phyloP scores from a whole-genome alignment of 768 basidiomycete genomes.

The Mycena rosella region DNA sequence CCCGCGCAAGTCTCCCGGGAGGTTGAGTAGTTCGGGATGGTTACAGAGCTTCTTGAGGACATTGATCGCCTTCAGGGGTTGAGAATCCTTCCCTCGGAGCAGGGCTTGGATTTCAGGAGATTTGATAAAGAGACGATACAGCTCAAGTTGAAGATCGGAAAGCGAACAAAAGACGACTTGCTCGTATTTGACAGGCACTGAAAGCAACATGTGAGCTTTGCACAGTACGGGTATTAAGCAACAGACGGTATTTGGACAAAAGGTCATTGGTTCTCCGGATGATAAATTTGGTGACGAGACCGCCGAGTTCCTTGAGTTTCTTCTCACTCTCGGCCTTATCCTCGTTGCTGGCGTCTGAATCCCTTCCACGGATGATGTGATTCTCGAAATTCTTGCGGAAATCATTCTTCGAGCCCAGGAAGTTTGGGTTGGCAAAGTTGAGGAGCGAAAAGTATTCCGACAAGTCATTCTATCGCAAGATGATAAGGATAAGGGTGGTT shows the following conservation, averaged over 20 bases:
- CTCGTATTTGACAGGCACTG: constrained; percentile 99
- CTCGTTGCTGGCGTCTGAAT: constrained; percentile 84
- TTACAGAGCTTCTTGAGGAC: constrained; percentile 96
- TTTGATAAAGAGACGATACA: constrained; percentile 92
- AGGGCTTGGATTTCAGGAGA: constrained; percentile 94
- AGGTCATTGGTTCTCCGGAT: constrained; percentile 95
- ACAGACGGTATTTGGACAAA: constrained; percentile 93
- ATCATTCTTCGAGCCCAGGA: constrained; percentile 87
- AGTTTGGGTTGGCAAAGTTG: constrained; percentile 94
- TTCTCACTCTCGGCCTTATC: constrained; percentile 87
- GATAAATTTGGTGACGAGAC: constrained; percentile 92
- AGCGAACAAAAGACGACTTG: constrained; percentile 95
- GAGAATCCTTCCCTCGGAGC: constrained; percentile 87
- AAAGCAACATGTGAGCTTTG: constrained; percentile 23
- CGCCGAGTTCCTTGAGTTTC: constrained; percentile 92
- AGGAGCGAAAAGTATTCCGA: constrained; percentile 95
- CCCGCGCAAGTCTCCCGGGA: constrained; percentile 87
- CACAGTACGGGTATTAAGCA: background rate
- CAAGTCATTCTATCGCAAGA: constrained; percentile 81
- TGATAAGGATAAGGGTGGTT: constrained; percentile 9
- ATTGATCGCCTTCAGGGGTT: constrained; percentile 96
- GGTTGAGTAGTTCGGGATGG: constrained; percentile 89
- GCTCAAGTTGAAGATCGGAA: constrained; percentile 83
- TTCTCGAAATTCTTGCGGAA: constrained; percentile 98
- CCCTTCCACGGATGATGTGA: constrained; percentile 89